These are phyloP conservation scores for Penicillium sp. DNA, from an alignment of 2,329 filamentous ascomycete genomes.

Conservation along the genomic window DNA sequence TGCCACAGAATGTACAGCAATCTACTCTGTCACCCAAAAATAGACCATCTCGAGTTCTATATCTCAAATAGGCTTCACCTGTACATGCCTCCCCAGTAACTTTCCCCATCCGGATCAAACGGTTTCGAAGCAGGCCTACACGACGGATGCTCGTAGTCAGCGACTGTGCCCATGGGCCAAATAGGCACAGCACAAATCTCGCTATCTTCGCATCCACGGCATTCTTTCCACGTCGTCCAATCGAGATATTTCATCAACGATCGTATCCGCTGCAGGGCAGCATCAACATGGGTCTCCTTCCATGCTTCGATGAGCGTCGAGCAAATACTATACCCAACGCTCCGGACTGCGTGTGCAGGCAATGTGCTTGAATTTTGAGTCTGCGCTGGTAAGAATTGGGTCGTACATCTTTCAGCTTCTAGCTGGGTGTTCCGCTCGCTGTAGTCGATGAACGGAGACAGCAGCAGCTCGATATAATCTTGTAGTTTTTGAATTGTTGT, in stretches of 20 bases:
- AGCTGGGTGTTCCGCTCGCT: conserved; percentile 21
- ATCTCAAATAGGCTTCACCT: too few relatives aligned
- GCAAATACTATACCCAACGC: conserved; percentile 31
- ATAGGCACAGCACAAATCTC: conserved; percentile 59
- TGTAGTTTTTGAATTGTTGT: conserved; percentile 21
- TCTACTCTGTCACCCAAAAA: too few relatives aligned
- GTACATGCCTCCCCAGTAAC: conserved; percentile 26
- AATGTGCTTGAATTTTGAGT: conserved; percentile 10
- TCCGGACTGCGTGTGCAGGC: conserved; percentile 26
- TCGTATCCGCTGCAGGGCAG: conserved; percentile 31
- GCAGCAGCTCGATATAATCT: conserved; percentile 24
- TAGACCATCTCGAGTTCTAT: too few relatives aligned
- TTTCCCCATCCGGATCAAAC: conserved; percentile 17
- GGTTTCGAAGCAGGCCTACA: conserved; percentile 36
- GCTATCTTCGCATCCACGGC: conserved; percentile 48
- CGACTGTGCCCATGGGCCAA: conserved; percentile 53
- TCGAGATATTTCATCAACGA: conserved; percentile 47
- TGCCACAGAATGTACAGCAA: too few relatives aligned
- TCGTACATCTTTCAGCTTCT: conserved; percentile 31
- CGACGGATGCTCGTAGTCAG: conserved; percentile 50
- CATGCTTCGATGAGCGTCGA: conserved; percentile 25
- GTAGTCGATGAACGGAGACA: conserved; percentile 37
- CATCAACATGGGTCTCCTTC: conserved; percentile 14
- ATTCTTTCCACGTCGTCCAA: conserved; percentile 58
- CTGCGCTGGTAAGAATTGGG: conserved; percentile 30